Evolutionary conservation across 2,329 filamentous ascomycete genomes (phyloP).

Genomic region (Coniochaeta prunicola): DNA sequence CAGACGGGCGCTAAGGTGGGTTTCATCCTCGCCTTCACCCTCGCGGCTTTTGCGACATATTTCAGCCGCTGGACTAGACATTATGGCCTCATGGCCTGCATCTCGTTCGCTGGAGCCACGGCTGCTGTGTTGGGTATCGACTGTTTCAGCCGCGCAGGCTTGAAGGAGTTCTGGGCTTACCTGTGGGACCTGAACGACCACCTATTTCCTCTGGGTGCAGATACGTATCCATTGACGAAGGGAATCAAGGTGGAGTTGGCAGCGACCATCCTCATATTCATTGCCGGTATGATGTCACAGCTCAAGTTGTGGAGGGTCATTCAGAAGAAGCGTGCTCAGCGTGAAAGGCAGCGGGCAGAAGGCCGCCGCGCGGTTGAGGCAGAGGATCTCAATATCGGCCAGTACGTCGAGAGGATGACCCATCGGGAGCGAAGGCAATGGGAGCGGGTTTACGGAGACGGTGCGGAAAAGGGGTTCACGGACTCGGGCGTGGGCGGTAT

Average conservation of each 20-base stretch:
- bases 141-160: constrained; percentile 79
- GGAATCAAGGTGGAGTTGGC: constrained; percentile 83
- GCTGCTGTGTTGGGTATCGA: constrained; percentile 78
- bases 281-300: constrained; percentile 76
- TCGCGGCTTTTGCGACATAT: constrained; percentile 64
- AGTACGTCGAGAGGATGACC: constrained; percentile 55
- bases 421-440: constrained; percentile 59
- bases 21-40: constrained; percentile 68
- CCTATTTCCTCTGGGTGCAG: constrained; percentile 69
- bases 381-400: constrained; percentile 65
- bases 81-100: constrained; percentile 68
- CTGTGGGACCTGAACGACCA: constrained; percentile 77
- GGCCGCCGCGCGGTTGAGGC: constrained; percentile 46
- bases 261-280: constrained; percentile 63
- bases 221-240: constrained; percentile 77
- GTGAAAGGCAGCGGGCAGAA: constrained; percentile 40
- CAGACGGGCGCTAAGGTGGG: constrained; percentile 55
- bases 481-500: constrained; percentile 46
- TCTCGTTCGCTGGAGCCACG: constrained; percentile 77
- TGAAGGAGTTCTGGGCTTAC: constrained; percentile 96
- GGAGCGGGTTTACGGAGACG: constrained; percentile 71
- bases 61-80: constrained; percentile 72
- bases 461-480: constrained; percentile 31
- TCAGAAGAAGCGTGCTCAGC: constrained; percentile 50
- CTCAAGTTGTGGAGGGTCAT: constrained; percentile 80